Conservation (phyloP, 208 protist genomes). For the Acanthamoeba royreba region DNA sequence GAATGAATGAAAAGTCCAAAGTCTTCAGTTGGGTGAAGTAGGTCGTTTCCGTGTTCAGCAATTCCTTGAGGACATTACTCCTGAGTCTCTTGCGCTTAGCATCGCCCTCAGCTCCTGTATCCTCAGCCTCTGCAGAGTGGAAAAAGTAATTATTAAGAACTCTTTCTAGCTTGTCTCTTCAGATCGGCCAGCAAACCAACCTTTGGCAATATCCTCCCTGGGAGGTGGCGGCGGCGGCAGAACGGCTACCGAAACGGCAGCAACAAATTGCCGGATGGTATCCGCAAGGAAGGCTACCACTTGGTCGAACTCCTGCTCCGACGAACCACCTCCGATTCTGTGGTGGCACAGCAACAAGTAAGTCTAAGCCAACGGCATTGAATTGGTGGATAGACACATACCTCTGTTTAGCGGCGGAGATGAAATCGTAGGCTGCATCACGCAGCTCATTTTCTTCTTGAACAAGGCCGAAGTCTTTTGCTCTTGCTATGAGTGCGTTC, state of each 20-base stretch:
- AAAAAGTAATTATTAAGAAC: background rate
- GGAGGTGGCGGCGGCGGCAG: background rate
- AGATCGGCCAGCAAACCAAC: background rate
- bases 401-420: background rate
- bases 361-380: background rate
- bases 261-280: background rate
- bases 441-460: background rate
- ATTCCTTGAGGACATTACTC: background rate
- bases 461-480: background rate
- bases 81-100: background rate
- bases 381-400: background rate
- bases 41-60: background rate
- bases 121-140: background rate
- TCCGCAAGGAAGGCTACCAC: background rate
- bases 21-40: conserved; percentile 30
- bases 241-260: background rate
- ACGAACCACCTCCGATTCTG: background rate
- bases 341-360: background rate
- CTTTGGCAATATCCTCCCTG: background rate
- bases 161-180: background rate
- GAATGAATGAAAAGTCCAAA: background rate
- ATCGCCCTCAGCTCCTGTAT: background rate
- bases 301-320: background rate
- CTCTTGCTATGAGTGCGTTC: background rate
- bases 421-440: background rate